Evolutionary conservation across 2,329 filamentous ascomycete species (phyloP).

Genomic region (Phyllosticta citriasiana): DNA sequence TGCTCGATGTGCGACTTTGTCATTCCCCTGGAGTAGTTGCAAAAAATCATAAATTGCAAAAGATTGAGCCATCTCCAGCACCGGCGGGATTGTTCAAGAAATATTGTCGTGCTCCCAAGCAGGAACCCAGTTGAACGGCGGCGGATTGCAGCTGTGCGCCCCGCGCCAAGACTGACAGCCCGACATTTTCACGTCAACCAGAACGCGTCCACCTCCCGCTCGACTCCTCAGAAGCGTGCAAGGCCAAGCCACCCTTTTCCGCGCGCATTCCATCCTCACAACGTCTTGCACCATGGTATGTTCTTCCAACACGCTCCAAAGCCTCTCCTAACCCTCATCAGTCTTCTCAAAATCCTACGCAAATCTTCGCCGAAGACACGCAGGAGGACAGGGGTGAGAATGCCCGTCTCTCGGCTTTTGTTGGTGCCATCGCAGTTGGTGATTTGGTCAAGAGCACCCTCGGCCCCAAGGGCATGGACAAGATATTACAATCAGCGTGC

Average conservation of each 20-base stretch:
- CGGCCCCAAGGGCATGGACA: constrained; percentile 98
- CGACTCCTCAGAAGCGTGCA: constrained; percentile 7
- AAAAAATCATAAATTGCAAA: too few species aligned
- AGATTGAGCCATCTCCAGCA: too few species aligned
- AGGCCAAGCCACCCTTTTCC: neutral
- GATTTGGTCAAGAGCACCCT: constrained; percentile 96
- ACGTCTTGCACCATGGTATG: constrained; percentile 9
- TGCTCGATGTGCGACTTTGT: constrained; percentile 18
- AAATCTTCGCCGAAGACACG: constrained; percentile 96
- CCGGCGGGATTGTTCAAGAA: too few species aligned
- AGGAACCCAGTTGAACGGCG: too few species aligned
- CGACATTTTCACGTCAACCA: constrained; percentile 10
- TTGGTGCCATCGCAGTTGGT: constrained; percentile 94
- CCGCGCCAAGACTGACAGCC: neutral
- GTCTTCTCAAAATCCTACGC: constrained; percentile 62
- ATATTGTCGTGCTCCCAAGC: too few species aligned
- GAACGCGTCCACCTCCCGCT: constrained; percentile 6
- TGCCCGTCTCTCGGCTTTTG: constrained; percentile 95
- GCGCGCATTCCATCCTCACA: neutral
- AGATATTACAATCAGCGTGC: constrained; percentile 90
- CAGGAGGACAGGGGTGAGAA: constrained; percentile 98
- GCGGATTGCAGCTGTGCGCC: neutral
- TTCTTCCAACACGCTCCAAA: neutral
- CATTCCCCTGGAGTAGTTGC: constrained; percentile 10
- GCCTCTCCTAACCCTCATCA: constrained; percentile 12